These are phyloP conservation scores for Cadophora sp. DNA, from an alignment of 2,329 filamentous ascomycete species.

Conservation along the genomic window DNA sequence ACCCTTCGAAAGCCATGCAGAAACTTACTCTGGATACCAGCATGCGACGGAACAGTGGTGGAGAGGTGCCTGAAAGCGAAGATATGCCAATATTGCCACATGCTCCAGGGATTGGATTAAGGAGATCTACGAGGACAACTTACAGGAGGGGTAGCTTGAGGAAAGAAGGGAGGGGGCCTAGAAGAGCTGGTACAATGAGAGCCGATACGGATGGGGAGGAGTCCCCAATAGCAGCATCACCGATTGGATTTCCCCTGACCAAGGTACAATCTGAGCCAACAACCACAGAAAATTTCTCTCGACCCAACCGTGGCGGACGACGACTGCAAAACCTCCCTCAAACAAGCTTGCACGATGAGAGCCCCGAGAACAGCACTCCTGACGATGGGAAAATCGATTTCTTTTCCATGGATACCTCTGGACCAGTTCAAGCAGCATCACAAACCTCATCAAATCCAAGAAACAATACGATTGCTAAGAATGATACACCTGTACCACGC, in stretches of 20 bases:
- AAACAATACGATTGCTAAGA: slow-evolving; percentile 41
- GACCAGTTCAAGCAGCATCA: slow-evolving; percentile 18
- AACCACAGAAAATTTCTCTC: slow-evolving; percentile 65
- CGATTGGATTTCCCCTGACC: slow-evolving; percentile 53
- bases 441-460: slow-evolving; percentile 43
- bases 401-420: slow-evolving; percentile 8
- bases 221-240: slow-evolving; percentile 54
- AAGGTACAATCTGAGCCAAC: slow-evolving; percentile 76
- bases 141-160: slow-evolving; percentile 88
- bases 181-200: slow-evolving; percentile 66
- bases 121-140: slow-evolving; percentile 89
- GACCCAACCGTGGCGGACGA: slow-evolving; percentile 51
- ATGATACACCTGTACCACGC: slow-evolving; percentile 55
- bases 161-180: slow-evolving; percentile 76
- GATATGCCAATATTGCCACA: slow-evolving; percentile 89
- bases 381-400: slow-evolving; percentile 32
- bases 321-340: slow-evolving; percentile 39
- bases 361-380: slow-evolving; percentile 23
- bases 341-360: slow-evolving; percentile 23
- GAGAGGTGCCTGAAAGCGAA: slow-evolving; percentile 54
- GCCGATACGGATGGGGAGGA: slow-evolving; percentile 64
- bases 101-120: slow-evolving; percentile 77
- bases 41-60: slow-evolving; percentile 40
- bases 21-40: slow-evolving; percentile 60
- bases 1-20: slow-evolving; percentile 75